A percentile compares a stretch with the other conserved stretches of the same genome.
These are phyloP conservation scores for Blastocystis sp. DNA, from an alignment of 352 stramenopile species.

Conservation along the genomic window DNA sequence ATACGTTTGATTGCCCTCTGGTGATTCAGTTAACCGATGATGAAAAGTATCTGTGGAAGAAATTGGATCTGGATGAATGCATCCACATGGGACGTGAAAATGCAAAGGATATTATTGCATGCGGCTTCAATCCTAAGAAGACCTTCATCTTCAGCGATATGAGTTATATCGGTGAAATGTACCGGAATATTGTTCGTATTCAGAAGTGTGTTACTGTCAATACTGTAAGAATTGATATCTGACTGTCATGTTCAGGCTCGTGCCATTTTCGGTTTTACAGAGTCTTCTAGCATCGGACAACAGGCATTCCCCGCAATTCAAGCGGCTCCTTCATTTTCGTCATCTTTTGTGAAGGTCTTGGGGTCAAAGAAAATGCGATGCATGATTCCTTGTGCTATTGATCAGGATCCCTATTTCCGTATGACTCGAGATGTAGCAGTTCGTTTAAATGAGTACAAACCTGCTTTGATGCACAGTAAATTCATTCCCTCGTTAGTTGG, in stretches of 20 bases:
- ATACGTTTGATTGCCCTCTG: conserved; percentile 94
- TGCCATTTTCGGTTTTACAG: conserved; percentile 97
- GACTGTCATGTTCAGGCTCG: conserved; percentile 78
- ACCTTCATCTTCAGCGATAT: conserved; percentile 99
- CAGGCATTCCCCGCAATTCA: conserved; percentile 95
- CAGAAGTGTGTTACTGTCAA: conserved; percentile 96
- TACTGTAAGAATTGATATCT: conserved; percentile 62
- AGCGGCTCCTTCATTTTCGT: conserved; percentile 90
- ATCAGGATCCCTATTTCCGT: conserved; percentile 93
- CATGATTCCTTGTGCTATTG: conserved; percentile 97
- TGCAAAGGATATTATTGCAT: conserved; percentile 99
- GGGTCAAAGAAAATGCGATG: conserved; percentile 80
- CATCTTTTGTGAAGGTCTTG: conserved; percentile 86
- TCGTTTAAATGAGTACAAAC: conserved; percentile 87
- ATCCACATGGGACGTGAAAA: conserved; percentile 91
- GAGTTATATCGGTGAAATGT: conserved; percentile 97
- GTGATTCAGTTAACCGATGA: conserved; percentile 99
- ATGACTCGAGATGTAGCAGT: conserved; percentile 97
- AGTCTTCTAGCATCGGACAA: conserved; percentile 91
- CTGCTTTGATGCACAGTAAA: conserved; percentile 96
- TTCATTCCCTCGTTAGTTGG: conserved; percentile 98
- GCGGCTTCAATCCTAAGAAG: conserved; percentile 80
- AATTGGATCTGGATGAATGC: conserved; percentile 73
- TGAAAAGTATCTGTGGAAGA: conserved; percentile 99
- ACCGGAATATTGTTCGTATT: conserved; percentile 96